Conservation (phyloP, 768 basidiomycete species). For the Pisolithus albus region DNA sequence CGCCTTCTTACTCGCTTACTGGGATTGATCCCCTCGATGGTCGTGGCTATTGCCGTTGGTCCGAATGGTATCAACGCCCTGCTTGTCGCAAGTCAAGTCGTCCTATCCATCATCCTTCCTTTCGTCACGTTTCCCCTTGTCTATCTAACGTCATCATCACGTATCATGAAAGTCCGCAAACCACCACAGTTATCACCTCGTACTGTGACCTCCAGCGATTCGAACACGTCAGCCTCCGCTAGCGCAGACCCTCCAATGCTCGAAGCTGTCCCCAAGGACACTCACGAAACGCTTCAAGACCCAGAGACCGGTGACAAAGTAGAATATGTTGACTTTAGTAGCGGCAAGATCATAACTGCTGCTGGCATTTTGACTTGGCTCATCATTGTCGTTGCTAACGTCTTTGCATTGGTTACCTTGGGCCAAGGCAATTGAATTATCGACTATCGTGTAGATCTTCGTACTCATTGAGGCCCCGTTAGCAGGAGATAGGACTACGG, state of each 20-base stretch:
- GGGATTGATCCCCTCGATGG: conserved; percentile 76
- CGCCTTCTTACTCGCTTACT: conserved; percentile 79
- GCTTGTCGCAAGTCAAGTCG: conserved; percentile 82
- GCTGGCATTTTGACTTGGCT: conserved; percentile 58
- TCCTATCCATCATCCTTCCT: conserved; percentile 75
- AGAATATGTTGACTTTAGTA: conserved; percentile 56
- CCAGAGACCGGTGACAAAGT: conserved; percentile 19
- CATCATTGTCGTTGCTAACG: conserved; percentile 62
- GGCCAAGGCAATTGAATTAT: conserved; percentile 21
- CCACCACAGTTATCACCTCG: conserved; percentile 3
- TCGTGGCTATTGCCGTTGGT: conserved; percentile 70
- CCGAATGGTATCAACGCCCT: conserved; percentile 63
- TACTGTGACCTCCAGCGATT: neutral
- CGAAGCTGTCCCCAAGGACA: neutral
- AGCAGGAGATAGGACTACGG: neutral
- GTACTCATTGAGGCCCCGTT: neutral
- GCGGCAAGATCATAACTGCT: conserved; percentile 40
- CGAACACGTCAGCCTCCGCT: neutral
- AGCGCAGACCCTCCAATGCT: neutral
- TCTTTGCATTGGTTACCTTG: conserved; percentile 66
- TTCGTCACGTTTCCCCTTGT: conserved; percentile 81
- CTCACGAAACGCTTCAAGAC: neutral
- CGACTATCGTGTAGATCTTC: neutral
- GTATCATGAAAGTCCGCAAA: conserved; percentile 61
- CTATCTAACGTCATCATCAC: conserved; percentile 58